Percentiles rank a stretch among this genome's conserved stretches.
Evolutionary conservation across 352 stramenopile genomes (phyloP).

Genomic region (Aphanomyces cochlioides): DNA sequence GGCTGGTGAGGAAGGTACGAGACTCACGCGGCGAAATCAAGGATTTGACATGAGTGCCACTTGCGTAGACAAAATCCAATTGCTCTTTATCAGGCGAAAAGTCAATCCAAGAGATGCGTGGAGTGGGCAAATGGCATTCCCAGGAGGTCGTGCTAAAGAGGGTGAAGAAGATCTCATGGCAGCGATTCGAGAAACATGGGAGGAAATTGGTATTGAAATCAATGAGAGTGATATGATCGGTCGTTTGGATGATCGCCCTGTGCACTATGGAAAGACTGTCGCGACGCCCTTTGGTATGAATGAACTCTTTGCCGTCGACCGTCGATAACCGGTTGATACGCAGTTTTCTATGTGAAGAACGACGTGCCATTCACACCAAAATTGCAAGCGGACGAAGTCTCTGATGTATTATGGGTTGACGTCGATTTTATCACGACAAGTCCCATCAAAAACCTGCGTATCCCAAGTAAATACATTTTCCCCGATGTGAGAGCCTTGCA

Average conservation of each 20-base stretch:
- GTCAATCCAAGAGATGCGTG: constrained; percentile 74
- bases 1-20: constrained; percentile 31
- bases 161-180: constrained; percentile 72
- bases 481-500: constrained; percentile 38
- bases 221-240: constrained; percentile 41
- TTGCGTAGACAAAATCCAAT: constrained; percentile 54
- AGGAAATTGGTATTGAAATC: constrained; percentile 78
- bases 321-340: neutral
- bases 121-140: constrained; percentile 81
- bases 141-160: constrained; percentile 51
- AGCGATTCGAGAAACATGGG: constrained; percentile 67
- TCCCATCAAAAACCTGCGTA: constrained; percentile 56
- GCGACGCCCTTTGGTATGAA: constrained; percentile 23
- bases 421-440: constrained; percentile 69
- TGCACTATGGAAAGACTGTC: constrained; percentile 30
- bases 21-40: too few species aligned
- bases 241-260: constrained; percentile 22
- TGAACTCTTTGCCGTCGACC: neutral
- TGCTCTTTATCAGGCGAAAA: constrained; percentile 71
- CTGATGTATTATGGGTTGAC: constrained; percentile 80
- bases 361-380: constrained; percentile 44
- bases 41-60: constrained; percentile 40
- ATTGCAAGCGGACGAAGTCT: constrained; percentile 64
- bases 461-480: constrained; percentile 59
- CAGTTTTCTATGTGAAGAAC: constrained; percentile 74